Base-by-base conservation (phyloP, 805 yeast genomes). In the Pichia nanzhaoensis region DNA sequence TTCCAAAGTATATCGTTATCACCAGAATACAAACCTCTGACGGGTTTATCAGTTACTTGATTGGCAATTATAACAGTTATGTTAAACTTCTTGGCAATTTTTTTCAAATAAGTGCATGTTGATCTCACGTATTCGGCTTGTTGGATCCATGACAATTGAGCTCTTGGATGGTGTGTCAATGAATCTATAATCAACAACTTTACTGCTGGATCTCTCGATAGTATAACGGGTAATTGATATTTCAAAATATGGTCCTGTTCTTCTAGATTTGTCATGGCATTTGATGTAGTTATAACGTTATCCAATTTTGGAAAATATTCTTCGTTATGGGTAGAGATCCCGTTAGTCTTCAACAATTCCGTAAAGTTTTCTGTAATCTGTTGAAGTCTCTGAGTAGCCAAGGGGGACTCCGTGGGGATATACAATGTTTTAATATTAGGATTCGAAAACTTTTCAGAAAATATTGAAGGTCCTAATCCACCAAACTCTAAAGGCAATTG, bases 121-220 rank as follows among this genome's bases (percentile, higher is more conserved):
- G 62, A 64, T 24, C 66, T 63, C 18, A 74, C 55, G 51, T 75
- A 73, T 41, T 63, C 55, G 42, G 69, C 64, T 48, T 76, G 71
- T 44, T 67, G 64, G 17, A 71, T 61, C 34, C 69, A 65, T 35
- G 64, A 70, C 20, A 78, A 57, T 51, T 81, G 87, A 1, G 80
- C 80, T 46, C 95, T 67, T 28, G 89, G 60, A 60, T 84, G 95
- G 56, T 87, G 95, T 0, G 91, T 80, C 4, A 90, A 77, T 30
- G 95, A 84, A 61, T 91, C 98, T 9, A 90, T 69, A 1, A 88
- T 71, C 0, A 91, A 68, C 24, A 84, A 56, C 36, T 75, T 81
- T 2, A 82, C 68, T 1, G 64, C 61, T 12, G 59, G 50, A 28
- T 65, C 58, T 37, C 65, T 51, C 35, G 65, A 64, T 13, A 80